These are phyloP conservation scores for Acanthamoeba healyi DNA, from an alignment of 208 protist genomes.

Conservation along the genomic window DNA sequence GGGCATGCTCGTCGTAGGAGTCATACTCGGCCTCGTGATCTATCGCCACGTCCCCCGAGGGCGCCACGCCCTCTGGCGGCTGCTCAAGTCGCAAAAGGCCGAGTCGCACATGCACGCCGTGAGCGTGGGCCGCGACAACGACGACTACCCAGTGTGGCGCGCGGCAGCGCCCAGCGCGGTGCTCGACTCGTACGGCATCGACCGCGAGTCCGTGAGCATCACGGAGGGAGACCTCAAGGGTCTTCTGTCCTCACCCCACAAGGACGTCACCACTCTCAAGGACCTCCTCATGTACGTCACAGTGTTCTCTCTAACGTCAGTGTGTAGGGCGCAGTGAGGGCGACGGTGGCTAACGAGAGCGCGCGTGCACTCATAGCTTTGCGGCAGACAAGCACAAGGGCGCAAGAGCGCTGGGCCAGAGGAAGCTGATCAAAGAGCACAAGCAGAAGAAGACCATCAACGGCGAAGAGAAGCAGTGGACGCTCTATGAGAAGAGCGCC, in stretches of 20 bases:
- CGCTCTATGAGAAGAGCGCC: conserved; percentile 29
- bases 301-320: background rate
- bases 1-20: background rate
- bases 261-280: background rate
- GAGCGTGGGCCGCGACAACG: background rate
- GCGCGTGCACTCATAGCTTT: background rate
- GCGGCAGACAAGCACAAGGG: conserved; percentile 18
- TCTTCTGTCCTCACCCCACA: background rate
- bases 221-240: background rate
- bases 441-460: conserved; percentile 2
- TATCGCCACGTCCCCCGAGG: background rate
- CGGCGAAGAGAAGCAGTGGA: conserved; percentile 20
- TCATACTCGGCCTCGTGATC: background rate
- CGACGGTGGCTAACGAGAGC: no score
- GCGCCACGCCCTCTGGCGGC: background rate
- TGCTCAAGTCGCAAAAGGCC: conserved; percentile 4
- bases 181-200: conserved; percentile 7
- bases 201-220: background rate
- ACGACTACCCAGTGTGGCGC: conserved; percentile 10
- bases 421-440: conserved; percentile 27
- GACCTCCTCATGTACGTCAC: conserved; percentile 1
- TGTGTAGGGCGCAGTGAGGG: no score
- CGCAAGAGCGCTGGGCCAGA: background rate
- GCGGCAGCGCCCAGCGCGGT: background rate
- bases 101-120: conserved; percentile 21